Evolutionary conservation across 441 rosid genomes (phyloP), one percentile per base, ranked within the genome.

Genomic region (Pelargonium australe): DNA sequence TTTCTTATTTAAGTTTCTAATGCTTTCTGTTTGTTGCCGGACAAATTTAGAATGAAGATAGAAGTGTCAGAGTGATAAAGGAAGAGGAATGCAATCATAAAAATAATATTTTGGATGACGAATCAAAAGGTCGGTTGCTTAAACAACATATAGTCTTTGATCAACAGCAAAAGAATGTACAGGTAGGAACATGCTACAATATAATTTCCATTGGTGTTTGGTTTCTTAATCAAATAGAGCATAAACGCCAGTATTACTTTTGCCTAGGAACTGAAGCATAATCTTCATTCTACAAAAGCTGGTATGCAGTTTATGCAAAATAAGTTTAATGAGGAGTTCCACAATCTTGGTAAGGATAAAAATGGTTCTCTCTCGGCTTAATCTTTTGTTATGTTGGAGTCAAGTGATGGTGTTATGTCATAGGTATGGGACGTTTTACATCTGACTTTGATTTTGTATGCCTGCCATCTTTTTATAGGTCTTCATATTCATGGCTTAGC

Each of bases 291-390:
- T 71, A 87, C 97, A 72, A 95, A 86, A 83, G 86, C 92, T 73
- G 99, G 97, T 14, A 87, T 95, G 86, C 91, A 90, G 67, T 86
- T 77, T 75, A 86, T 95, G 83, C 97, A 89, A 80, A 86, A 80
- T 86, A 88, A 90, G 70, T 85, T 90, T 75, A 89, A 82, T 12
- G 91, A 95, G 82, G 99, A 91, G 78, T 86, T 90, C 69, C 84
- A 79, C 80, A 84, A 79, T 78, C 88, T 91, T 62, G 96, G 98
- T 91, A 85, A 65, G 67, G 60, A 61, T 62, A 43, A 66, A 71
- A 69, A 69, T 17, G 8, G 17, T 65, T 13, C 66, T 44, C 64
- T 44, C 63, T 13, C 6, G 12, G 67, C 17, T 43, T 67, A 9
- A 7, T 13, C 16, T 60, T 55, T 55, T 20, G 64, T 28, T 49